Evolutionary conservation across 805 yeast species (phyloP), one percentile per base, ranked within the genome.

Genomic region (Kuraishia hungarica): DNA sequence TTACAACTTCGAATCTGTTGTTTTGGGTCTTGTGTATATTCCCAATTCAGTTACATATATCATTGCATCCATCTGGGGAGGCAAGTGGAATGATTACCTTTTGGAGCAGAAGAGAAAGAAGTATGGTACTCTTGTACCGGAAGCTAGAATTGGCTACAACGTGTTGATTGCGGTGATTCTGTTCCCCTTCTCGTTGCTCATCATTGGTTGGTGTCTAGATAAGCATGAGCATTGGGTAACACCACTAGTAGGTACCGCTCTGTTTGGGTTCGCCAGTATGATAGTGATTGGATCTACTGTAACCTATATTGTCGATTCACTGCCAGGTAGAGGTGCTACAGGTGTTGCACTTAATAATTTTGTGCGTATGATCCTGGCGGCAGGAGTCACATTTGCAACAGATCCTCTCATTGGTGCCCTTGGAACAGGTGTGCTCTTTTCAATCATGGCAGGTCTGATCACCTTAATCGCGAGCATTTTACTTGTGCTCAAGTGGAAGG

Each of bases 321-420:
- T 90, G 50, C 96, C 97, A 0, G 96, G 96, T 0, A 78, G 84
- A 62, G 96, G 96, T 48, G 92, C 96, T 15, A 87, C 96, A 0
- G 96, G 96, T 0, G 88, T 89, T 52, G 96, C 96, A 0, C 67
- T 90, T 53, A 89, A 87, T 63, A 90, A 89, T 64, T 76, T 89
- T 55, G 74, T 86, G 20, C 76, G 97, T 61, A 87, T 83, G 75
- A 71, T 82, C 1, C 71, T 87, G 57, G 96, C 96, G 0, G 89
- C 96, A 0, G 74, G 77, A 1, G 92, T 89, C 11, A 82, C 91
- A 1, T 90, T 89, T 65, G 75, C 84, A 8, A 81, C 87, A 0
- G 90, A 85, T 48, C 96, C 96, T 0, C 72, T 87, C 63, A 71
- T 85, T 19, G 62, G 65, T 2, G 90, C 88, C 0, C 73, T 89